These are phyloP conservation scores for Podospora tetraspora DNA, from an alignment of 495 filamentous ascomycete genomes.

Conservation along the genomic window DNA sequence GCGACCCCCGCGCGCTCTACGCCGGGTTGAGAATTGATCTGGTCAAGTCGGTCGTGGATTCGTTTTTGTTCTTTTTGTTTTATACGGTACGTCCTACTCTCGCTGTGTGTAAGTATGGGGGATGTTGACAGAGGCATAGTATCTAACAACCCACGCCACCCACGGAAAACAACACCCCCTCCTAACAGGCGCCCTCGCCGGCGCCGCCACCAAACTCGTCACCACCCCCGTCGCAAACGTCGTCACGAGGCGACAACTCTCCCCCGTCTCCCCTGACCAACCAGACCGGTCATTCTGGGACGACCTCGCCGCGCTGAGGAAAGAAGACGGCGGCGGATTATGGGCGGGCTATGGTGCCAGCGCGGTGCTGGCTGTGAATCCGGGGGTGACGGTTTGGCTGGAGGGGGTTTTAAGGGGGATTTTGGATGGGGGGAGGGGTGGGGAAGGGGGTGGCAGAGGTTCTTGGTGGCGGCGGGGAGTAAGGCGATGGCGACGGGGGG, in stretches of 20 bases:
- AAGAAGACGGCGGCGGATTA: slow-evolving; percentile 72
- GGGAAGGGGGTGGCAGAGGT: slow-evolving; percentile 34
- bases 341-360: slow-evolving; percentile 89
- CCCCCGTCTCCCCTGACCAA: slow-evolving; percentile 45
- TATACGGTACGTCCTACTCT: slow-evolving; percentile 54
- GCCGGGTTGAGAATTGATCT: slow-evolving; percentile 68
- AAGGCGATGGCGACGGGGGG: slow-evolving; percentile 74
- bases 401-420: slow-evolving; percentile 63
- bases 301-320: slow-evolving; percentile 58
- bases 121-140: slow-evolving; percentile 10
- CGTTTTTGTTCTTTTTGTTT: slow-evolving; percentile 79
- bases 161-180: slow-evolving; percentile 58
- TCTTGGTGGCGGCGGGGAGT: slow-evolving; percentile 74
- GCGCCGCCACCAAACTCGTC: slow-evolving; percentile 69
- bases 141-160: slow-evolving; percentile 50
- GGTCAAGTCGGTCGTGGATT: slow-evolving; percentile 65
- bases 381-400: slow-evolving; percentile 78
- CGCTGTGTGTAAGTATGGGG: no score
- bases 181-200: slow-evolving; percentile 68
- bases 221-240: slow-evolving; percentile 82
- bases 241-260: slow-evolving; percentile 70
- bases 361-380: slow-evolving; percentile 78
- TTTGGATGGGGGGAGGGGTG: slow-evolving; percentile 46
- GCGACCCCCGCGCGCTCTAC: slow-evolving; percentile 66
- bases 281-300: slow-evolving; percentile 41